These are phyloP conservation scores for Trypanosoma vivax DNA, from an alignment of 208 protist species.

Conservation along the genomic window DNA sequence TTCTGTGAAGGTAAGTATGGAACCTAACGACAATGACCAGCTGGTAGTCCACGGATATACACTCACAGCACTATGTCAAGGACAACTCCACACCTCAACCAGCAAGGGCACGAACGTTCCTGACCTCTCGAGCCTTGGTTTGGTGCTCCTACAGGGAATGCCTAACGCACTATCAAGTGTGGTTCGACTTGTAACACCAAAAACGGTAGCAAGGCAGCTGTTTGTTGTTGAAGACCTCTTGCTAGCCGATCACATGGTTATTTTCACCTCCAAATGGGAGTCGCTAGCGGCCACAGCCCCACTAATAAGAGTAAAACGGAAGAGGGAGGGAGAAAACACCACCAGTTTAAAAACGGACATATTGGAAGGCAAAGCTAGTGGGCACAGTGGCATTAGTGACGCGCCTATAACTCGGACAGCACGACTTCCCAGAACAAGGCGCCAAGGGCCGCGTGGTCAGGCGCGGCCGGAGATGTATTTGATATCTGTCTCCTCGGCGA, in stretches of 20 bases:
- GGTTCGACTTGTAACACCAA: constrained; percentile 34
- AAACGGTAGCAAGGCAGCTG: constrained; percentile 27
- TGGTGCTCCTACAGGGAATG: constrained; percentile 25
- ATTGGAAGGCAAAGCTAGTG: not conserved
- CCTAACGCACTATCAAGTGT: constrained; percentile 15
- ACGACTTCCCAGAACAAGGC: not conserved
- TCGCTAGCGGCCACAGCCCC: constrained; percentile 15
- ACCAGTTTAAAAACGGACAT: not conserved
- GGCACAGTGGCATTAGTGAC: not conserved
- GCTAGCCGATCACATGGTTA: constrained; percentile 25
- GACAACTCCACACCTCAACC: constrained; percentile 5
- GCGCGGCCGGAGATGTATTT: constrained; percentile 42
- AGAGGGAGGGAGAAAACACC: not conserved
- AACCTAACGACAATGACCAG: constrained; percentile 1
- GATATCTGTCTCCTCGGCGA: constrained; percentile 30
- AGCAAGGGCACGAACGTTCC: constrained; percentile 16
- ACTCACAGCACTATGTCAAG: constrained; percentile 10
- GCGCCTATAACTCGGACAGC: not conserved
- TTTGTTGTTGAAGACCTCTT: constrained; percentile 62
- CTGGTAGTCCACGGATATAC: constrained; percentile 1
- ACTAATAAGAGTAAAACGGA: constrained; percentile 6
- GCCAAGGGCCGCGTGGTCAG: constrained; percentile 10
- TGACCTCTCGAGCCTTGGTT: constrained; percentile 12
- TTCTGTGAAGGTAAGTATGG: constrained; percentile 5
- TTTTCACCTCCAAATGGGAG: constrained; percentile 46